These are phyloP conservation scores for Hemerocallis citrina DNA, from an alignment of 106 monocot species.

Conservation along the genomic window DNA sequence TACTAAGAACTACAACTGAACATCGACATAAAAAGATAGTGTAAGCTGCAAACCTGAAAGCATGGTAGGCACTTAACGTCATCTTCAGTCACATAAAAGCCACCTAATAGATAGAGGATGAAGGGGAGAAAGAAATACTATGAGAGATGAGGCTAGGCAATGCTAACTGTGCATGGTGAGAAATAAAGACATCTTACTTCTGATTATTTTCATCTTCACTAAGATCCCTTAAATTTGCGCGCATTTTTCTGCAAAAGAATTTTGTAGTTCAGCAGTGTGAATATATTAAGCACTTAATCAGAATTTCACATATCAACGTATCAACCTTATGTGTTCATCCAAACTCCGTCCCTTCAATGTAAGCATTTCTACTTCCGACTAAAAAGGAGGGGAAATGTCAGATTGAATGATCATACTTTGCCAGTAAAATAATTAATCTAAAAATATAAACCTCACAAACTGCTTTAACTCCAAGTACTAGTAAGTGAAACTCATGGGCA, in stretches of 20 bases:
- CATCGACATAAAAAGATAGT: background rate
- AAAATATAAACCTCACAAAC: too few relatives aligned
- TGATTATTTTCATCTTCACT: constrained; percentile 80
- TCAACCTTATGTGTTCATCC: constrained; percentile 73
- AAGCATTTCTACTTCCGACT: constrained; percentile 68
- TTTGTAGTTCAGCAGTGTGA: background rate
- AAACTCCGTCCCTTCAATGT: constrained; percentile 43
- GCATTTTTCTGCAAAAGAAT: constrained; percentile 55
- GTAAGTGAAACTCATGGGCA: background rate
- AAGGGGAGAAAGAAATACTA: background rate
- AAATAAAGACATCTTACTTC: constrained; percentile 24
- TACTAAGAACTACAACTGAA: background rate
- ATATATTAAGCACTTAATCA: background rate
- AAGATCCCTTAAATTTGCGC: constrained; percentile 40
- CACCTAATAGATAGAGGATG: constrained; percentile 41
- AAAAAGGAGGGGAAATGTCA: background rate
- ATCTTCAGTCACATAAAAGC: constrained; percentile 94
- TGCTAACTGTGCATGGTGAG: background rate
- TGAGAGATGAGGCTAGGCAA: background rate
- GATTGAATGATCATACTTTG: background rate
- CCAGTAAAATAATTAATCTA: too few relatives aligned
- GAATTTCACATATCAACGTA: background rate
- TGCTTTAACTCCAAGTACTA: background rate
- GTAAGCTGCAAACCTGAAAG: constrained; percentile 52
- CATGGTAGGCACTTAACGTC: constrained; percentile 81